Conservation (phyloP, 2,329 filamentous ascomycete species). For the Ophiocordyceps camponoti-rufipedis region DNA sequence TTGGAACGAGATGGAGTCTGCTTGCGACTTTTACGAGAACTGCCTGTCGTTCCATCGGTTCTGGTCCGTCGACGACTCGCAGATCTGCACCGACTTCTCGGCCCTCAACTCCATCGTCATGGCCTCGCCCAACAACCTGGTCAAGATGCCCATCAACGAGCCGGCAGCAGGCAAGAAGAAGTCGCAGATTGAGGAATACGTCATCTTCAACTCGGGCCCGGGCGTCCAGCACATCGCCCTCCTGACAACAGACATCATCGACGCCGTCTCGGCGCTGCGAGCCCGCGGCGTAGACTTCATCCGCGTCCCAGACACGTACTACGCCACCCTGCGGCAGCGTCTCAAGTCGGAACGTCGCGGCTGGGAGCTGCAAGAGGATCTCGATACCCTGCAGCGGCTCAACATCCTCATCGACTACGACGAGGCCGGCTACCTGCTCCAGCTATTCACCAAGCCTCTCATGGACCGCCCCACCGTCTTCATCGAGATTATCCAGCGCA, state of each 20-base stretch:
- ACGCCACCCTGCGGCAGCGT: slow-evolving; percentile 55
- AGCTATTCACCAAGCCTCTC: slow-evolving; percentile 68
- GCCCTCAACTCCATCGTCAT: slow-evolving; percentile 82
- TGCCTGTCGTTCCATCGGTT: slow-evolving; percentile 89
- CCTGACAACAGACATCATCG: slow-evolving; percentile 62
- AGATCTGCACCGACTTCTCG: slow-evolving; percentile 85
- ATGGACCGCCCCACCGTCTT: slow-evolving; percentile 94
- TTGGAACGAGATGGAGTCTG: slow-evolving; percentile 69
- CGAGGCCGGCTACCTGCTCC: slow-evolving; percentile 67
- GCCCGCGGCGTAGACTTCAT: slow-evolving; percentile 90
- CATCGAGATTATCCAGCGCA: slow-evolving; percentile 86
- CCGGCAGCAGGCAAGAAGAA: slow-evolving; percentile 79
- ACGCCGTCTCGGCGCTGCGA: slow-evolving; percentile 57
- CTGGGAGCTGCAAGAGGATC: slow-evolving; percentile 59
- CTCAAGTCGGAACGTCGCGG: slow-evolving; percentile 43
- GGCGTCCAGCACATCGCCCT: slow-evolving; percentile 92
- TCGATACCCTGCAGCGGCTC: slow-evolving; percentile 56
- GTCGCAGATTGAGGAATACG: slow-evolving; percentile 85
- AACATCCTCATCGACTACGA: slow-evolving; percentile 94
- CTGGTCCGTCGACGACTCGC: slow-evolving; percentile 88
- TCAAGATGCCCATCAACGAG: slow-evolving; percentile 99
- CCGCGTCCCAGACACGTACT: slow-evolving; percentile 73
- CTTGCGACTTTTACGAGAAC: slow-evolving; percentile 62
- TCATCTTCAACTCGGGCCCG: slow-evolving; percentile 75
- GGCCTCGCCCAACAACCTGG: slow-evolving; percentile 64